Percentiles rank a stretch among this genome's conserved stretches.
These are phyloP conservation scores for Theileria parva DNA, from an alignment of 169 alveolate genomes.

Conservation along the genomic window DNA sequence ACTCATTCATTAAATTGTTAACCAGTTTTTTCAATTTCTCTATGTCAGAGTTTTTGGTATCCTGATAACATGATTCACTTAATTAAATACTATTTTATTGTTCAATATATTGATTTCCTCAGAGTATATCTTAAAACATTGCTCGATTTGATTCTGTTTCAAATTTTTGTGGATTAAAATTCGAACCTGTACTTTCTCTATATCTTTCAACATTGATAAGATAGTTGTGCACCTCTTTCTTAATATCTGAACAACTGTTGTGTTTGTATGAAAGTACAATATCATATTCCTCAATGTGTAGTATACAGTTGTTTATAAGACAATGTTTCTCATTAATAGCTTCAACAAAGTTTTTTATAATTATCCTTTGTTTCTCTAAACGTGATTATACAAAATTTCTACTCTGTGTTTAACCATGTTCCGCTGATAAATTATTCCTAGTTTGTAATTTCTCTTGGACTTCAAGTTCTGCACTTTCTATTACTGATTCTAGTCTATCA, in stretches of 20 bases:
- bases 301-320: neutral
- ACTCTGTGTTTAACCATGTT: neutral
- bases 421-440: neutral
- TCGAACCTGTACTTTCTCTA: neutral
- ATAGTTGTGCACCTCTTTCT: neutral
- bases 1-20: slow-evolving; percentile 34
- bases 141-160: neutral
- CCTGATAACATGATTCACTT: slow-evolving; percentile 33
- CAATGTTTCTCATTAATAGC: neutral
- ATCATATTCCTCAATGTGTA: slow-evolving; percentile 1
- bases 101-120: slow-evolving; percentile 3
- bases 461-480: neutral
- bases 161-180: neutral
- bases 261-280: slow-evolving; percentile 2
- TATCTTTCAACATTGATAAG: neutral
- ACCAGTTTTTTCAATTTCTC: slow-evolving; percentile 50
- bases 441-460: neutral
- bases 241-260: neutral
- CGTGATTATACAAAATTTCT: neutral
- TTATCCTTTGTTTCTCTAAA: neutral
- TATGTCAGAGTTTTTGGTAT: slow-evolving; percentile 54
- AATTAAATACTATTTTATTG: neutral
- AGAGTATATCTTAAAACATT: slow-evolving; percentile 22
- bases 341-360: neutral
- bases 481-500: neutral